These are phyloP conservation scores for Peterozyma toletana DNA, from an alignment of 805 yeast genomes.

Conservation along the genomic window DNA sequence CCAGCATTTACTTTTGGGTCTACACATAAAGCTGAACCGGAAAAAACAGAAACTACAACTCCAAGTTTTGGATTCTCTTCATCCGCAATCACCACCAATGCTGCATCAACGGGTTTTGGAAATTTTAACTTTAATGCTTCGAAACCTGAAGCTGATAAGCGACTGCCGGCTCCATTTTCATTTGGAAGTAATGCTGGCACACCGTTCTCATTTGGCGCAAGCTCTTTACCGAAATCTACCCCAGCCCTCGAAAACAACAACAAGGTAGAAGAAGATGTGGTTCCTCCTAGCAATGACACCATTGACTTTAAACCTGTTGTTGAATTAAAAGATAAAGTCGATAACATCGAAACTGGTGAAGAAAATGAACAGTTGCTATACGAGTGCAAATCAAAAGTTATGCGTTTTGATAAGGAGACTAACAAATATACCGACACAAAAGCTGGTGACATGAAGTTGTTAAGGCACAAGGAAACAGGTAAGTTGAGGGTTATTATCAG, in stretches of 20 bases:
- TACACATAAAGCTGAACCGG: conserved; percentile 6
- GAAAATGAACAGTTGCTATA: conserved; percentile 65
- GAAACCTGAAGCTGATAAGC: not conserved
- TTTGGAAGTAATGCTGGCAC: conserved; percentile 12
- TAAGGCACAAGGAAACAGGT: conserved; percentile 50
- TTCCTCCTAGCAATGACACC: conserved; percentile 15
- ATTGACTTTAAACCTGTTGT: conserved; percentile 39
- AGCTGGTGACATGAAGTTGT: conserved; percentile 73
- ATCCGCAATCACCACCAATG: not conserved
- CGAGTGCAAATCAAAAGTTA: conserved; percentile 65
- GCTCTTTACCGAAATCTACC: conserved; percentile 1
- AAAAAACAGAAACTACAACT: conserved; percentile 7
- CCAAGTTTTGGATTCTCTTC: not conserved
- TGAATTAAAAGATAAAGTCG: conserved; percentile 42
- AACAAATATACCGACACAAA: conserved; percentile 59
- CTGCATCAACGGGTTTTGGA: not conserved
- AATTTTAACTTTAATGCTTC: not conserved
- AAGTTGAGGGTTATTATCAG: conserved; percentile 72
- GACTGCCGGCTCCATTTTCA: conserved; percentile 10
- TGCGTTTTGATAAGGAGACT: conserved; percentile 47
- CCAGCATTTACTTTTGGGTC: conserved; percentile 3
- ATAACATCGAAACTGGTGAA: conserved; percentile 69
- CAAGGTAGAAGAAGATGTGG: conserved; percentile 34
- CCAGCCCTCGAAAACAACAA: conserved; percentile 19
- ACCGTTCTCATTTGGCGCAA: conserved; percentile 12